phyloP scores from a whole-genome alignment of 1,284 basidiomycete species.

The Phlebopus sp. region DNA sequence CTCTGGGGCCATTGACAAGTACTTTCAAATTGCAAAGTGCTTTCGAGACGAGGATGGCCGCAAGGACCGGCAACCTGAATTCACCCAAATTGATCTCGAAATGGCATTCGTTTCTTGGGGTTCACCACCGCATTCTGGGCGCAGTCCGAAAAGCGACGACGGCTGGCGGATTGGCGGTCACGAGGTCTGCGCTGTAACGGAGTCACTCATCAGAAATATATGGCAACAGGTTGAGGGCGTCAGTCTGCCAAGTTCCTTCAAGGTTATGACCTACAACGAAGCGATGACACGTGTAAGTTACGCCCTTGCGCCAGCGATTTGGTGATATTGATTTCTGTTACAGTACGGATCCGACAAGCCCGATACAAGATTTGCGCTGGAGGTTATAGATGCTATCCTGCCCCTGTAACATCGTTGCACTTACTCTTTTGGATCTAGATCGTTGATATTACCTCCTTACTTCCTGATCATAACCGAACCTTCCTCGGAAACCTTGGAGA shows the following conservation, averaged over 20 bases:
- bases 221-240: conserved; percentile 69
- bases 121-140: conserved; percentile 11
- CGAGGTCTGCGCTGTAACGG: conserved; percentile 75
- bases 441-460: conserved; percentile 45
- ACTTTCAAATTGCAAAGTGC: conserved; percentile 92
- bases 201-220: conserved; percentile 67
- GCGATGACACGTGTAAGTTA: conserved; percentile 77
- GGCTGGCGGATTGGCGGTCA: conserved; percentile 82
- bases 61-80: conserved; percentile 94
- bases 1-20: conserved; percentile 86
- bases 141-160: conserved; percentile 29
- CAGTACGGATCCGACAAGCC: conserved; percentile 96
- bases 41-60: conserved; percentile 95
- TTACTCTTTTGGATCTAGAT: conserved; percentile 41
- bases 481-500: conserved; percentile 39
- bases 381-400: conserved; percentile 47
- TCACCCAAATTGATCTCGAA: conserved; percentile 95
- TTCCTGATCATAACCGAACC: conserved; percentile 38
- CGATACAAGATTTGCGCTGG: conserved; percentile 82
- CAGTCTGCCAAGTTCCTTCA: conserved; percentile 59
- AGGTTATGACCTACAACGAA: conserved; percentile 81
- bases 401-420: conserved; percentile 7
- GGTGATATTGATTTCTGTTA: conserved; percentile 13
- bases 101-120: conserved; percentile 91
- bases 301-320: conserved; percentile 8